These are phyloP conservation scores for Inosperma sp. DNA, from an alignment of 768 basidiomycete species.

Conservation along the genomic window DNA sequence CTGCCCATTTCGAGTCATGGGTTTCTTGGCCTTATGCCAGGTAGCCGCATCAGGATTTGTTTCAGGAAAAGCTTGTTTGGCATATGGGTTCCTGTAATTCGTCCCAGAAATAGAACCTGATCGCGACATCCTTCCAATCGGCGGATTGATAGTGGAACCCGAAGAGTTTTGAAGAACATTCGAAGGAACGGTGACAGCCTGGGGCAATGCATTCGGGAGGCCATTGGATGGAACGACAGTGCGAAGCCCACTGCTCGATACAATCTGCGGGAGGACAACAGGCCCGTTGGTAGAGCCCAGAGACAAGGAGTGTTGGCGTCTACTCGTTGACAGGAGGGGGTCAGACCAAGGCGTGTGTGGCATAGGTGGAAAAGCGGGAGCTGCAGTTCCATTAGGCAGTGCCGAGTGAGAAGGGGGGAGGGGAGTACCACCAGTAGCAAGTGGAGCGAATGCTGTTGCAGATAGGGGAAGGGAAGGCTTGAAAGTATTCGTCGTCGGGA, in stretches of 20 bases:
- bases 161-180: constrained; percentile 22
- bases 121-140: constrained; percentile 52
- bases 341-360: constrained; percentile 38
- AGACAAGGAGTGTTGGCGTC: constrained; percentile 43
- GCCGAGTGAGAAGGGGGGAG: constrained; percentile 14
- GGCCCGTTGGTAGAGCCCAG: constrained; percentile 29
- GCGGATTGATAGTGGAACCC: constrained; percentile 28
- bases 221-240: constrained; percentile 9
- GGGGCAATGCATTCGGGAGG: constrained; percentile 16
- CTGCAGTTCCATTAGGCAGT: neutral
- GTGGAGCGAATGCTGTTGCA: constrained; percentile 17
- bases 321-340: constrained; percentile 29
- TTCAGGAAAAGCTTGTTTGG: constrained; percentile 26
- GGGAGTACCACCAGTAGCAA: constrained; percentile 18
- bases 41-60: constrained; percentile 17
- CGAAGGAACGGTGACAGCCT: constrained; percentile 20
- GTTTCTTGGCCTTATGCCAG: constrained; percentile 19
- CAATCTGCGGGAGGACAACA: constrained; percentile 14
- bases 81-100: constrained; percentile 37
- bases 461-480: constrained; percentile 23
- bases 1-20: constrained; percentile 16
- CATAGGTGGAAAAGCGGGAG: constrained; percentile 28
- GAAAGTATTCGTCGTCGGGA: constrained; percentile 27
- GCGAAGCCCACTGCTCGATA: constrained; percentile 5
- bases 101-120: constrained; percentile 51